These are phyloP conservation scores for Verticillium tricorpus DNA, from an alignment of 2,329 filamentous ascomycete genomes.

Conservation along the genomic window DNA sequence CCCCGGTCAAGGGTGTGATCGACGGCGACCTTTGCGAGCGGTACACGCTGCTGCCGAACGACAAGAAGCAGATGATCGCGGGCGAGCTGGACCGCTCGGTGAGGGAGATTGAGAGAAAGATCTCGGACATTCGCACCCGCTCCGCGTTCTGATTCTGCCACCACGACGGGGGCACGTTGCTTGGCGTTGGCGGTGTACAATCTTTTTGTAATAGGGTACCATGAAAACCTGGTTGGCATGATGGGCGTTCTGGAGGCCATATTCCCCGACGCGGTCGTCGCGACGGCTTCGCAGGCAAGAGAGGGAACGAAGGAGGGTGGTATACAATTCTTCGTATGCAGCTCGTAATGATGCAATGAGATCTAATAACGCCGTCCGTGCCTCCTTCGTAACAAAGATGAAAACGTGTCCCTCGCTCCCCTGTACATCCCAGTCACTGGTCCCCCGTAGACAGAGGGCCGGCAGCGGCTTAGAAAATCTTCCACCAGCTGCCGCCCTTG, in stretches of 20 bases:
- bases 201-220: not conserved
- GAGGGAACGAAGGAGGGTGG: not conserved
- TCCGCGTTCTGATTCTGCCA: slow-evolving; percentile 45
- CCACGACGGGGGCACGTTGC: not conserved
- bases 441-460: too few relatives aligned
- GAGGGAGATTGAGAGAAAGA: slow-evolving; percentile 92
- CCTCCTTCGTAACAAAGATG: not conserved
- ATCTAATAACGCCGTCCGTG: not conserved
- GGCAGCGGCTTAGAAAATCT: not conserved
- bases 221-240: not conserved
- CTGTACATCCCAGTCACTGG: not conserved
- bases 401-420: too few relatives aligned
- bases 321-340: not conserved
- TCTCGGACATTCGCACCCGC: slow-evolving; percentile 63
- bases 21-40: slow-evolving; percentile 96
- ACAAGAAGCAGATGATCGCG: slow-evolving; percentile 94
- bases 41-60: slow-evolving; percentile 75
- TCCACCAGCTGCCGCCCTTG: not conserved
- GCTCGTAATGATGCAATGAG: not conserved
- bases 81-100: slow-evolving; percentile 87
- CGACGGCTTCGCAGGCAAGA: not conserved
- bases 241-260: not conserved
- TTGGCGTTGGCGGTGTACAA: not conserved
- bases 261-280: not conserved
- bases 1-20: slow-evolving; percentile 92